Percentiles rank a stretch among this genome's conserved stretches.
phyloP scores from a whole-genome alignment of 2,329 filamentous ascomycete genomes.

The Zymoseptoria tritici region DNA sequence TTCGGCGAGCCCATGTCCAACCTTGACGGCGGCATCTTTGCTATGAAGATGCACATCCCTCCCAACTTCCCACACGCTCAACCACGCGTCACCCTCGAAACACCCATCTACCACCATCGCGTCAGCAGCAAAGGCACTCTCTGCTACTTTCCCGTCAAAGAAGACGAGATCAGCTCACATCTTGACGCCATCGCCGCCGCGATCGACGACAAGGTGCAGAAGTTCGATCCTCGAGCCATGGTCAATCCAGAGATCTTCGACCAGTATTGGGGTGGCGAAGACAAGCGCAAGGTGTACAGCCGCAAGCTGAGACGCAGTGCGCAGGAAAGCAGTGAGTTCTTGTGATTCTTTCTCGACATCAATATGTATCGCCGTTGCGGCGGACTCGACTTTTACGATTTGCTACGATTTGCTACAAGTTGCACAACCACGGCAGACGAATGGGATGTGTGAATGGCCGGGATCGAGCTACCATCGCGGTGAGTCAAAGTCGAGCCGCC shows the following conservation, averaged over 20 bases:
- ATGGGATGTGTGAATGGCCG: neutral
- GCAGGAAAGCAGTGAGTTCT: slow-evolving; percentile 44
- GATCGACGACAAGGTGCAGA: slow-evolving; percentile 79
- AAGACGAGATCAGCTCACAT: slow-evolving; percentile 73
- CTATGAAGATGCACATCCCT: slow-evolving; percentile 71
- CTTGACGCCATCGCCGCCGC: slow-evolving; percentile 74
- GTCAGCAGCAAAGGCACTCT: slow-evolving; percentile 70
- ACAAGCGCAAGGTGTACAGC: slow-evolving; percentile 79
- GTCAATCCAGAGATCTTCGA: slow-evolving; percentile 81
- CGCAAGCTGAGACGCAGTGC: slow-evolving; percentile 72
- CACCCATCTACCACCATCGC: slow-evolving; percentile 78
- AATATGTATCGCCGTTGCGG: neutral
- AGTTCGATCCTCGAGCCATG: slow-evolving; percentile 81
- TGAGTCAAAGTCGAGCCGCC: neutral
- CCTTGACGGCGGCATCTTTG: slow-evolving; percentile 83
- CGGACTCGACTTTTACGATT: neutral
- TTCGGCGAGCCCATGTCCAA: slow-evolving; percentile 91
- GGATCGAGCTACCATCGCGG: neutral
- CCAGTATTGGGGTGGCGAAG: slow-evolving; percentile 73
- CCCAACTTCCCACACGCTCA: slow-evolving; percentile 82
- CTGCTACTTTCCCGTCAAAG: slow-evolving; percentile 67
- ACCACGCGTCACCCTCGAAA: slow-evolving; percentile 74
- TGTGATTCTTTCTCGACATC: slow-evolving; percentile 7
- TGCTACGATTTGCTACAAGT: neutral
- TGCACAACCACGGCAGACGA: neutral